Evolutionary conservation across 441 rosid species (phyloP).

Genomic region (Bocquillonia castaneifolia): DNA sequence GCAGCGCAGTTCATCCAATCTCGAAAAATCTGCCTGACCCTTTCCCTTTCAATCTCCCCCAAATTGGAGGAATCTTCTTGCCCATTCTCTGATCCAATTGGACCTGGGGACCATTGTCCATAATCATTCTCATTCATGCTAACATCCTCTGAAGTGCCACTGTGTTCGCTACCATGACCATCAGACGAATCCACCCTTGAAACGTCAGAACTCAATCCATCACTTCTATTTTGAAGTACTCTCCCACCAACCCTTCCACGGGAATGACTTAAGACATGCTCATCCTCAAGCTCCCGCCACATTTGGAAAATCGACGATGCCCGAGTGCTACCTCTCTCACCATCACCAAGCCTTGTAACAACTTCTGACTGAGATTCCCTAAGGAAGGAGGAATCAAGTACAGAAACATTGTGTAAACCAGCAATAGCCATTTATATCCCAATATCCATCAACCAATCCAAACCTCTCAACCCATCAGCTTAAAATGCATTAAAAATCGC

Average conservation of each 20-base stretch:
- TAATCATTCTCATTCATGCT: slow-evolving; percentile 43
- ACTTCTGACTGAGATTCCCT: slow-evolving; percentile 57
- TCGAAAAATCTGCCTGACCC: slow-evolving; percentile 76
- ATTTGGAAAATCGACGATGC: slow-evolving; percentile 73
- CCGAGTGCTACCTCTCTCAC: slow-evolving; percentile 53
- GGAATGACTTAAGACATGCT: slow-evolving; percentile 53
- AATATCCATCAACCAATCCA: slow-evolving; percentile 19
- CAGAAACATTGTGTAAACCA: slow-evolving; percentile 67
- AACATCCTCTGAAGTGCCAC: slow-evolving; percentile 37
- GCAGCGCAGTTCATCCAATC: slow-evolving; percentile 71
- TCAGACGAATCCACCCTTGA: slow-evolving; percentile 38
- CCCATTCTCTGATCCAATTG: slow-evolving; percentile 43
- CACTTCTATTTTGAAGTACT: slow-evolving; percentile 39
- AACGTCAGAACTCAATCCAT: slow-evolving; percentile 30
- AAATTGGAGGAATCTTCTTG: slow-evolving; percentile 55
- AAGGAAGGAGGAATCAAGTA: slow-evolving; percentile 61
- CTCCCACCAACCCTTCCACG: slow-evolving; percentile 50
- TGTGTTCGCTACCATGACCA: slow-evolving; percentile 33
- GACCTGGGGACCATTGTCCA: slow-evolving; percentile 54
- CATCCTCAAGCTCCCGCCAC: slow-evolving; percentile 92
- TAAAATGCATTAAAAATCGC: slow-evolving; percentile 26
- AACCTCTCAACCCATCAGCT: slow-evolving; percentile 38
- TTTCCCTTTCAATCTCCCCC: slow-evolving; percentile 71
- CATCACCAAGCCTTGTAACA: slow-evolving; percentile 45
- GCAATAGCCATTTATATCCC: slow-evolving; percentile 66